Evolutionary conservation across 176 grass and related monocot species (phyloP).

Genomic region (Cenchrus americanus): DNA sequence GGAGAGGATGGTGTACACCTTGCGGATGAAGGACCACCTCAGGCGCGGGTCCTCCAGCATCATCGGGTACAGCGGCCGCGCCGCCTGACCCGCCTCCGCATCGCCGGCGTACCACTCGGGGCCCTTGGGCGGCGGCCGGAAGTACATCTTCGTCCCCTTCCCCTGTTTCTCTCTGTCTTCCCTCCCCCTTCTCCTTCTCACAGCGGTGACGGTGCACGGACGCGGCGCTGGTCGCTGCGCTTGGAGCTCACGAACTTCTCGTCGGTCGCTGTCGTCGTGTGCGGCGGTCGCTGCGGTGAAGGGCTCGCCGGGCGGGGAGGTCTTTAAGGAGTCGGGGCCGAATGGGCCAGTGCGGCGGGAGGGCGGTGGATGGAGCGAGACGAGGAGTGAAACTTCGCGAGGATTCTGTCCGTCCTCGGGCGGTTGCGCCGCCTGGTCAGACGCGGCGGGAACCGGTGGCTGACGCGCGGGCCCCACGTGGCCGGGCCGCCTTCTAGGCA

Average conservation of each 20-base stretch:
- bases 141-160: conserved; percentile 51
- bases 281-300: conserved; percentile 7
- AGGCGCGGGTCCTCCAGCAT: conserved; percentile 89
- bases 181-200: not conserved
- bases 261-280: not conserved
- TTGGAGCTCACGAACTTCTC: not conserved
- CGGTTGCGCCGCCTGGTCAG: not conserved
- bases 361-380: conserved; percentile 36
- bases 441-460: not conserved
- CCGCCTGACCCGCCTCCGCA: conserved; percentile 52
- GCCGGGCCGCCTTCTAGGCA: not conserved
- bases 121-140: conserved; percentile 59
- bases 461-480: conserved; percentile 28
- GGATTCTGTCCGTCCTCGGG: not conserved
- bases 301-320: not conserved
- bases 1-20: conserved; percentile 86
- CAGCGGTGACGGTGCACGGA: not conserved
- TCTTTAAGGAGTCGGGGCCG: conserved; percentile 35
- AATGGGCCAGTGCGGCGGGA: not conserved
- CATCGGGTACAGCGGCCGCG: conserved; percentile 74
- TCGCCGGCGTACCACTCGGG: conserved; percentile 47
- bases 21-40: conserved; percentile 82
- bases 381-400: conserved; percentile 52
- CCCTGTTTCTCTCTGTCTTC: not conserved
- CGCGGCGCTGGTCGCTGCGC: not conserved